Evolutionary conservation across 2,329 filamentous ascomycete species (phyloP).

Genomic region (Xylariaceae sp.): DNA sequence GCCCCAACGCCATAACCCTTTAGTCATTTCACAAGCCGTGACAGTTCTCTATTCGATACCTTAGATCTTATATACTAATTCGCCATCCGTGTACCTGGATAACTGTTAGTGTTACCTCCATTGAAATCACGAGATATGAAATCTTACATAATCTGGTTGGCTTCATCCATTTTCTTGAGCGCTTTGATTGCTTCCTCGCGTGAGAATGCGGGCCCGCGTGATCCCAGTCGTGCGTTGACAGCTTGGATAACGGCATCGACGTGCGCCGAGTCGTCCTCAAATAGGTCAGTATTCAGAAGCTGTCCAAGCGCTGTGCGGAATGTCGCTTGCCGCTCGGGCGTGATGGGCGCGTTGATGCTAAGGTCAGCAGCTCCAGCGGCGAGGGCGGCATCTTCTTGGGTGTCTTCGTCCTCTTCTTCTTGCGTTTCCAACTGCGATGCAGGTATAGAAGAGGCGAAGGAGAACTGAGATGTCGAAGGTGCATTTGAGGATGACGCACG

Average conservation of each 20-base stretch:
- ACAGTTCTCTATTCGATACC: constrained; percentile 3
- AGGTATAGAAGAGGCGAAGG: constrained; percentile 75
- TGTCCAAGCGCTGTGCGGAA: constrained; percentile 83
- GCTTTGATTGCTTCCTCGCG: constrained; percentile 71
- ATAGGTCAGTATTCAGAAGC: constrained; percentile 76
- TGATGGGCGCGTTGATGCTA: constrained; percentile 46
- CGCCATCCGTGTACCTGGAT: constrained; percentile 32
- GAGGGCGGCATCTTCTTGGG: constrained; percentile 38
- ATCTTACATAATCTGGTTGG: constrained; percentile 89
- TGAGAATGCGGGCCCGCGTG: constrained; percentile 58
- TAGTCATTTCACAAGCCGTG: constrained; percentile 6
- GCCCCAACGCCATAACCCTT: constrained; percentile 10
- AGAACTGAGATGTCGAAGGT: constrained; percentile 44
- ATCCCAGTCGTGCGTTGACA: constrained; percentile 68
- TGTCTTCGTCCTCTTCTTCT: constrained; percentile 38
- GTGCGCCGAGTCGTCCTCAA: constrained; percentile 78
- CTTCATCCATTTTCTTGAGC: constrained; percentile 72
- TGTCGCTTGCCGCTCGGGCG: constrained; percentile 58
- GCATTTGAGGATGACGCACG: constrained; percentile 34
- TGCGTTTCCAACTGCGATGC: constrained; percentile 62
- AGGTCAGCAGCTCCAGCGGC: constrained; percentile 34
- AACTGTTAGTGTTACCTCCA: constrained; percentile 15
- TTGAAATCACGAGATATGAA: neutral
- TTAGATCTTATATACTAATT: constrained; percentile 32
- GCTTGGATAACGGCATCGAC: constrained; percentile 71